Percentiles rank a stretch among this genome's conserved stretches.
Conservation (phyloP, 2,329 filamentous ascomycete species). For the Arthroderma sp. region DNA sequence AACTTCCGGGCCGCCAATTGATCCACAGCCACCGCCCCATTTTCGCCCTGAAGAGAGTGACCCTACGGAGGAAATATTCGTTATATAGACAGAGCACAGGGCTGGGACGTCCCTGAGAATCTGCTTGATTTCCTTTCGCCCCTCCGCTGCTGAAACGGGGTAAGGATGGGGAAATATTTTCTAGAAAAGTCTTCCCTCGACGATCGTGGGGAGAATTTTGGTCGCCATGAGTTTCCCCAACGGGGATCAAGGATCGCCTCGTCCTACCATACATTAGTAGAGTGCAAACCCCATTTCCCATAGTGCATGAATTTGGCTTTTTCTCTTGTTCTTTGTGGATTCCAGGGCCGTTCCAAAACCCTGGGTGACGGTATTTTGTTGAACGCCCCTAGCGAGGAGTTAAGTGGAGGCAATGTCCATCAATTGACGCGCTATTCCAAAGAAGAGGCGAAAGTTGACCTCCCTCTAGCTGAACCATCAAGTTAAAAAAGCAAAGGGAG, state of each 20-base stretch:
- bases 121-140: neutral
- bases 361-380: conserved; percentile 4
- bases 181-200: neutral
- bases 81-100: neutral
- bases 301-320: conserved; percentile 3
- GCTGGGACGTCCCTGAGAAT: neutral
- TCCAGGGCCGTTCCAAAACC: conserved; percentile 2
- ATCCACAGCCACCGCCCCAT: neutral
- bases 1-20: neutral
- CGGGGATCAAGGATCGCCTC: neutral
- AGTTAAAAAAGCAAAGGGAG: neutral
- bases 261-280: neutral
- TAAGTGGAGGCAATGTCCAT: conserved; percentile 4
- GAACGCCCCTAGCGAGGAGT: neutral
- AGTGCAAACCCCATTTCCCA: neutral
- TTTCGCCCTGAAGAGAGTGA: neutral
- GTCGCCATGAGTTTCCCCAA: neutral
- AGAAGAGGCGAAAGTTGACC: neutral
- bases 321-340: neutral
- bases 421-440: conserved; percentile 2
- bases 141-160: neutral
- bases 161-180: neutral
- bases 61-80: neutral
- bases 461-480: neutral
- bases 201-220: neutral